Evolutionary conservation across 164 flowering plant genomes (phyloP), one percentile per base, ranked within the genome.

Genomic region (Kalanchoe fedtschenkoi): DNA sequence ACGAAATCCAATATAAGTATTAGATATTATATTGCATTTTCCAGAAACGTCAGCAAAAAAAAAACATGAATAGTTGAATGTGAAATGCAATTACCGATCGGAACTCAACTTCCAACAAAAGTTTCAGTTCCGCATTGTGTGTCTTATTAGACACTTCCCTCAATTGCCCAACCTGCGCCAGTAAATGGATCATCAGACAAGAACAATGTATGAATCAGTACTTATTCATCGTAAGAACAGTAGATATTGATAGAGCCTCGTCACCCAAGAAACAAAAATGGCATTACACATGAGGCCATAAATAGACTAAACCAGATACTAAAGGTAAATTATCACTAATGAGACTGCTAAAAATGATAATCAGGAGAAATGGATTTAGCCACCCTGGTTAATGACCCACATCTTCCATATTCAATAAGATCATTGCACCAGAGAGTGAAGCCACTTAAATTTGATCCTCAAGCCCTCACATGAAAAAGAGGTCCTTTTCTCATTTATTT

Each of bases 101-200:
- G 4, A 64, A 17, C 46, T 37, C 66, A 35, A 64, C 66, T 55
- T 64, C 66, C 51, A 64, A 41, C 13, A 64, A 64, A 38, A 64
- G 30, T 34, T 64, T 64, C 47, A 64, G 34, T 29, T 64, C 66
- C 54, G 66, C 66, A 51, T 54, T 64, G 28, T 53, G 60, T 14
- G 66, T 34, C 60, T 64, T 63, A 54, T n/a, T 54, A 2, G 66
- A 53, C 33, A 64, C 60, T 29, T 64, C 66, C 60, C 66, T 64
- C 47, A 64, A 28, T 6, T 53, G 66, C 37, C 66, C 66, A 37
- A 64, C 66, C 66, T 64, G 41, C 46, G n/a, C 42, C 11, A 32
- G 28, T n/a, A 33, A 19, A n/a, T 9, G 5, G 9, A 19, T 34
- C 22, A 37, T 58, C 21, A 32, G 16, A 8, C 28, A 21, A 58